Evolutionary conservation across 345 rosid genomes (phyloP), one percentile per base, ranked within the genome.

Genomic region (Eucalyptus erythrocorys): DNA sequence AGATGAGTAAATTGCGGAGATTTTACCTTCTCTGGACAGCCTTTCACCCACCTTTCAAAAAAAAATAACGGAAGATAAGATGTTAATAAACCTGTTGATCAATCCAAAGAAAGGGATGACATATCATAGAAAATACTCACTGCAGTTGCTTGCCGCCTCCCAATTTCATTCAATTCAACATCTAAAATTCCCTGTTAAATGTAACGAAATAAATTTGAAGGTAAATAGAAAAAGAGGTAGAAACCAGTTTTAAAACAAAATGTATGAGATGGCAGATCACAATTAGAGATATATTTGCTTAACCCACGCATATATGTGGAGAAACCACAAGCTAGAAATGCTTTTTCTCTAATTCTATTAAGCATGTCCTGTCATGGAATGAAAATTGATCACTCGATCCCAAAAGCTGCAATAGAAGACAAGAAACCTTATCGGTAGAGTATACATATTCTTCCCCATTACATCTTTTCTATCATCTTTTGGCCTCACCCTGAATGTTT

Each of bases 111-210:
- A 47, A 24, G 3, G 50, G 84, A 27, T 21, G 40, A 26, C 86
- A 66, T 48, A 71, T 26, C 42, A 4, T 79, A 53, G 85, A 86
- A 87, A 81, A 42, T 61, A 88, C 94, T 87, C 91, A 97, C 99
- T 40, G 89, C 88, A 49, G 42, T 92, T 85, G 98, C 98, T 92
- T 97, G 99, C 90, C 92, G 90, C 90, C 94, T 95, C 89, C 99
- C 99, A 88, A 89, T 94, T 88, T 94, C 96, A 91, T 96, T 97
- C 86, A 97, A 85, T 86, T 95, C 97, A 89, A 97, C 96, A 91
- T 97, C 99, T 40, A 95, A 89, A 87, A 94, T 98, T 76, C 99
- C 99, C 99, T 96, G 76, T 55, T 43, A n/a, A 88, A 79, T 68
- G 76, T 86, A 26, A 51, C 32, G 79, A 32, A 66, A 66, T 66